Base-by-base conservation (phyloP, 352 stramenopile species). In the Phytophthora vignae region DNA sequence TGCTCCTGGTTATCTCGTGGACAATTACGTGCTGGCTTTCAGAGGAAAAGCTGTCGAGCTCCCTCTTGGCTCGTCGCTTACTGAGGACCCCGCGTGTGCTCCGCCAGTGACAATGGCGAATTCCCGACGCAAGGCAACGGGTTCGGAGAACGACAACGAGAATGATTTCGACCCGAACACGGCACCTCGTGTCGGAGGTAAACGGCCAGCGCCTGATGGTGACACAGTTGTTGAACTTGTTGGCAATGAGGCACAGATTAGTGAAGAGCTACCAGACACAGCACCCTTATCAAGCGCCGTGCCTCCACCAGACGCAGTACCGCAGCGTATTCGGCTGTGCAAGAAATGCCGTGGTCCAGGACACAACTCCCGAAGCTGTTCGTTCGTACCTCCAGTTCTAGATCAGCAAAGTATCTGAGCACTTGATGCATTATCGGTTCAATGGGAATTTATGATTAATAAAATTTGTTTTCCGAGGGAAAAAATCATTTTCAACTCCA, bases 291-390 rank as follows among this genome's bases (percentile, higher is more conserved):
- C 54, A 70, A 31, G 60, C 67, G 1, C 36, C 14, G 36, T 17
- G 14, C 36, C 36, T 15, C 36, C 36, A 17, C 36, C 36, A 44
- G 36, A 17, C 2, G 17, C 25, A 60, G 58, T 50, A 36, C 70
- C 60, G 19, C 55, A 58, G 29, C 73, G 74, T 27, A 31, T 81
- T 55, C 66, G 76, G n/a, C 68, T 84, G 22, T 90, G 83, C 60
- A 83, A 77, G 49, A 82, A 81, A 40, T 90, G 83, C 59, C 80
- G 82, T 14, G 46, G 55, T 8, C 53, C 68, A 25, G 83, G 83
- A 17, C 83, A 90, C 61, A 90, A 90, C 63, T 68, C 74, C 15
- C 67, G 83, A 25, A 90, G 83, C 56, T 90, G 82, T 56, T 74
- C 79, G 10, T 74, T 69, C 8, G 38, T 69, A 19, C n/a, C 44